These are phyloP conservation scores for Pichia thaimueangensis DNA, from an alignment of 805 yeast species.

Conservation along the genomic window DNA sequence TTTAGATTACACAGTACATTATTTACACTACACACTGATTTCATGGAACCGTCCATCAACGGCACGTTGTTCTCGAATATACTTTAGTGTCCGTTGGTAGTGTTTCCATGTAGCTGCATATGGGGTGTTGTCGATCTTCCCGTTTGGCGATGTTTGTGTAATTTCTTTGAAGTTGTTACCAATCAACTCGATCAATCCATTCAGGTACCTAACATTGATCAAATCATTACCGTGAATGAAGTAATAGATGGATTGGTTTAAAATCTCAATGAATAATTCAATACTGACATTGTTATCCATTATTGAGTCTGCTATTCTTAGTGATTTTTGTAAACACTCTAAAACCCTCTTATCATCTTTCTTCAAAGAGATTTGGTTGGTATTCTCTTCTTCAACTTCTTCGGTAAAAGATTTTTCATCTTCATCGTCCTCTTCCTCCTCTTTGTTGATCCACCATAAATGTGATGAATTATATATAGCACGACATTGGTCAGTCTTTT, in stretches of 20 bases:
- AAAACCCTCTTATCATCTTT: conserved; percentile 64
- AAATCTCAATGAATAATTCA: conserved; percentile 82
- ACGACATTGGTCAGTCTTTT: conserved; percentile 92
- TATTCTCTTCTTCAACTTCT: conserved; percentile 12
- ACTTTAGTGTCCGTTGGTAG: conserved; percentile 67
- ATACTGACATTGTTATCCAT: conserved; percentile 71
- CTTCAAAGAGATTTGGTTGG: conserved; percentile 23
- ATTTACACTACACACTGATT: conserved; percentile 1
- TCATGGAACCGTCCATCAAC: conserved; percentile 57
- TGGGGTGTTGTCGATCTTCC: conserved; percentile 10
- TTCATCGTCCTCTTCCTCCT: conserved; percentile 19
- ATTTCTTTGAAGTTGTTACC: conserved; percentile 47
- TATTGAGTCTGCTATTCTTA: conserved; percentile 90
- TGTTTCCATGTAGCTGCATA: conserved; percentile 40
- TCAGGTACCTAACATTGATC: conserved; percentile 69
- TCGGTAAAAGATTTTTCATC: conserved; percentile 19
- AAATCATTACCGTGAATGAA: conserved; percentile 71
- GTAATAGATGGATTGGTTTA: conserved; percentile 80
- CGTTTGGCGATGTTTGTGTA: conserved; percentile 10
- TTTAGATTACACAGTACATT: too few species aligned
- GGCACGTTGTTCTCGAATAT: conserved; percentile 60
- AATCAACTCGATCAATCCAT: conserved; percentile 80
- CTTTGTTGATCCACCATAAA: conserved; percentile 87
- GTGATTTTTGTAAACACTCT: conserved; percentile 83
- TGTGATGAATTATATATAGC: conserved; percentile 85